phyloP scores from a whole-genome alignment of 2,329 filamentous ascomycete species.

The Ophiostoma sp. region DNA sequence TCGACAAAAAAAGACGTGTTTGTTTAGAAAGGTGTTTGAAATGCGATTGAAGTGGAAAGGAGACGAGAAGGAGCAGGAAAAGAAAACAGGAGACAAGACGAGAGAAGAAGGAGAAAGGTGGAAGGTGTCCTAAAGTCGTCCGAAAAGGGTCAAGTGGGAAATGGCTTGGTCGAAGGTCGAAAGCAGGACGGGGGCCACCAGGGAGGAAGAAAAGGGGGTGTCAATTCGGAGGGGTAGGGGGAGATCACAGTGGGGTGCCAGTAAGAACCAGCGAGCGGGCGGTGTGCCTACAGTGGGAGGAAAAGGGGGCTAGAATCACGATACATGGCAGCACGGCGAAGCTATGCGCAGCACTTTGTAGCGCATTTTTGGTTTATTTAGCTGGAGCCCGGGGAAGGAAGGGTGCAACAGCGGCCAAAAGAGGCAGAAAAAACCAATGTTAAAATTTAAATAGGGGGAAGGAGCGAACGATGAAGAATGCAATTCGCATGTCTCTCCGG shows the following conservation, averaged over 20 bases:
- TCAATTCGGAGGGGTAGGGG: background rate
- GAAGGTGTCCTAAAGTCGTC: conserved; percentile 27
- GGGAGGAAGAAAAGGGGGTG: conserved; percentile 11
- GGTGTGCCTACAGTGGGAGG: background rate
- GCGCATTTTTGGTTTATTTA: background rate
- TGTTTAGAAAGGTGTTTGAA: background rate
- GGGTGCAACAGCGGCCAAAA: background rate
- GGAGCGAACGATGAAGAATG: conserved; percentile 17
- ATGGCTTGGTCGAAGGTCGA: conserved; percentile 1
- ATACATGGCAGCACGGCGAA: background rate
- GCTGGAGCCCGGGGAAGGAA: background rate
- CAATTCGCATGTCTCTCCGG: conserved; percentile 17
- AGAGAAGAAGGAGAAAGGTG: conserved; percentile 5
- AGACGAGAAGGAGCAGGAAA: conserved; percentile 6
- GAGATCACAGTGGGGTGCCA: conserved; percentile 20
- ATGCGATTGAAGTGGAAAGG: background rate
- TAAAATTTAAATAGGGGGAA: conserved; percentile 5
- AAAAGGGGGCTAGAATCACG: background rate
- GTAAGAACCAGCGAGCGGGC: background rate
- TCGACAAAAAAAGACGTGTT: conserved; percentile 1
- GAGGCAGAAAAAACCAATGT: background rate
- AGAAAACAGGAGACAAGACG: conserved; percentile 4
- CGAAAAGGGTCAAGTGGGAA: conserved; percentile 23
- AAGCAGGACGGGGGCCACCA: background rate
- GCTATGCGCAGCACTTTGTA: background rate